Evolutionary conservation across 164 flowering plant genomes (phyloP).

Genomic region (Vitis rupestris): DNA sequence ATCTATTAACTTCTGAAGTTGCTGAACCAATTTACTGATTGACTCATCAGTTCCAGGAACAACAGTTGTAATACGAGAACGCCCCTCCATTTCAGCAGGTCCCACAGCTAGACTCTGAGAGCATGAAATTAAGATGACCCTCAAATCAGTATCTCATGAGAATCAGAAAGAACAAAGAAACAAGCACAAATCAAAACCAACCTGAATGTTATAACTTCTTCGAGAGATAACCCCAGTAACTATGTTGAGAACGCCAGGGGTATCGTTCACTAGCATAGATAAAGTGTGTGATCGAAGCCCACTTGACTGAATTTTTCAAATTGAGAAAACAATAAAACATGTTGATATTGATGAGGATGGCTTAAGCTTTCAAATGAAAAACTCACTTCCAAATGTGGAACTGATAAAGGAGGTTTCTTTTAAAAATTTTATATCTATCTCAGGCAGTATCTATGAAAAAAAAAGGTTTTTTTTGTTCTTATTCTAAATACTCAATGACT

Average conservation of each 20-base stretch:
- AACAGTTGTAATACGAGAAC: slow-evolving; percentile 94
- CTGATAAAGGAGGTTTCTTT: too few relatives aligned
- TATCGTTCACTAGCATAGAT: slow-evolving; percentile 80
- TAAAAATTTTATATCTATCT: too few relatives aligned
- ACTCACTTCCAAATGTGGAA: too few relatives aligned
- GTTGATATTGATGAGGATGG: too few relatives aligned
- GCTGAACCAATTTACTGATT: slow-evolving; percentile 84
- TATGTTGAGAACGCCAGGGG: slow-evolving; percentile 91
- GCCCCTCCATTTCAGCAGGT: slow-evolving; percentile 83
- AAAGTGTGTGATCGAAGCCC: slow-evolving; percentile 93
- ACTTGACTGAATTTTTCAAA: slow-evolving; percentile 48
- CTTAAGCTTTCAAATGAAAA: too few relatives aligned
- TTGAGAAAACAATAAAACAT: background rate
- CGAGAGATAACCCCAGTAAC: slow-evolving; percentile 90
- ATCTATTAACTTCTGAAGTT: slow-evolving; percentile 81
- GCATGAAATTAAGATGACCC: background rate
- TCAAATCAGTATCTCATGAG: too few relatives aligned
- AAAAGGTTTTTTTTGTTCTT: too few relatives aligned
- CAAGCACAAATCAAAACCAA: slow-evolving; percentile 11
- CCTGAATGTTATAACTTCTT: slow-evolving; percentile 97
- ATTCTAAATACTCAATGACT: too few relatives aligned
- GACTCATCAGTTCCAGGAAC: slow-evolving; percentile 96
- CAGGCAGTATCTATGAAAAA: too few relatives aligned
- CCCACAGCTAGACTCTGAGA: slow-evolving; percentile 96
- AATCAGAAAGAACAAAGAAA: background rate